phyloP scores from a whole-genome alignment of 768 basidiomycete species.

The Suillus sp. region DNA sequence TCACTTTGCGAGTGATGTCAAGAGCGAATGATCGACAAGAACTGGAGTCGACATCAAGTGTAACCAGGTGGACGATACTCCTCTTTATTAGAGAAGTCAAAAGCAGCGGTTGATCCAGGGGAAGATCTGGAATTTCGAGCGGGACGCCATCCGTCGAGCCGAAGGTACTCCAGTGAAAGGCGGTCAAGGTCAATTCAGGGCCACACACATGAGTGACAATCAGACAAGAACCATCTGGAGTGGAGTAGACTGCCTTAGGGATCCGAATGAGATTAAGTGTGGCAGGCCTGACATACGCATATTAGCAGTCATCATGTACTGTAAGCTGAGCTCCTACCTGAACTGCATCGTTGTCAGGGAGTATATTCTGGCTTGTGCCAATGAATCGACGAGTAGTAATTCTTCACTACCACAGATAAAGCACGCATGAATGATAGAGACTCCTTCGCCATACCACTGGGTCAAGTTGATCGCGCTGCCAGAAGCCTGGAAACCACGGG shows the following conservation, averaged over 20 bases:
- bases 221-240: conserved; percentile 61
- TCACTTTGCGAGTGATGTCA: conserved; percentile 55
- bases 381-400: conserved; percentile 49
- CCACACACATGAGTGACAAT: conserved; percentile 35
- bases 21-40: conserved; percentile 46
- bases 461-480: conserved; percentile 44
- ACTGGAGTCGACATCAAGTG: conserved; percentile 36
- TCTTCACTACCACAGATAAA: conserved; percentile 57
- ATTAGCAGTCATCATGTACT: not conserved
- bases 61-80: conserved; percentile 44
- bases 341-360: conserved; percentile 57
- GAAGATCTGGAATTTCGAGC: conserved; percentile 36
- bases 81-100: conserved; percentile 51
- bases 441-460: conserved; percentile 43
- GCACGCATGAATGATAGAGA: conserved; percentile 37
- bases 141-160: conserved; percentile 49
- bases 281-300: conserved; percentile 41
- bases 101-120: conserved; percentile 23
- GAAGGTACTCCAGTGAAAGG: conserved; percentile 60
- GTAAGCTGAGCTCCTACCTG: conserved; percentile 37
- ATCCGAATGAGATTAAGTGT: conserved; percentile 39
- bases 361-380: conserved; percentile 48
- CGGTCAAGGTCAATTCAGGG: conserved; percentile 30
- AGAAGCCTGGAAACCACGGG: conserved; percentile 42
- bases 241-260: conserved; percentile 43